These are phyloP conservation scores for Botrytis porri DNA, from an alignment of 2,329 filamentous ascomycete species.

Conservation along the genomic window DNA sequence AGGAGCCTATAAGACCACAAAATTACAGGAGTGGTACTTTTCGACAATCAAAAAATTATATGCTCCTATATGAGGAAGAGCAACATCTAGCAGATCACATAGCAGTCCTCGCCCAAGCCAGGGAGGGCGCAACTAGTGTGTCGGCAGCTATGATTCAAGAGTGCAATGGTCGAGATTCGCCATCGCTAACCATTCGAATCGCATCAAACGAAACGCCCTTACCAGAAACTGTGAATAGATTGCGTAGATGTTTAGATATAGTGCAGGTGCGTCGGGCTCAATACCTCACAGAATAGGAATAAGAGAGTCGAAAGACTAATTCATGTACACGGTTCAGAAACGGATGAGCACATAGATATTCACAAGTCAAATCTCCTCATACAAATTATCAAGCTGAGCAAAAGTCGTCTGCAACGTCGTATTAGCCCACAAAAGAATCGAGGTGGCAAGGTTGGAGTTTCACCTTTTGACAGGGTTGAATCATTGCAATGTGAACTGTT, in stretches of 20 bases:
- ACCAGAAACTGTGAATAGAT: neutral
- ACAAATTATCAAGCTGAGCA: neutral
- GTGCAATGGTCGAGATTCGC: neutral
- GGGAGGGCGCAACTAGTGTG: slow-evolving; percentile 17
- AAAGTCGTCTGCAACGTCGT: too few species aligned
- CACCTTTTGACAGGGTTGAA: too few species aligned
- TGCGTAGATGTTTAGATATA: slow-evolving; percentile 9
- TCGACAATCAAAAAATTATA: neutral
- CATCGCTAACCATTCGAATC: slow-evolving; percentile 26
- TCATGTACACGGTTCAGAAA: too few species aligned
- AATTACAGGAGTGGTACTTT: neutral
- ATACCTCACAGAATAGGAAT: too few species aligned
- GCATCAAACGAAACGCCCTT: slow-evolving; percentile 26
- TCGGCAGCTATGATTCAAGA: slow-evolving; percentile 30
- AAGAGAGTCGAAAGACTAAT: neutral
- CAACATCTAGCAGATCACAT: slow-evolving; percentile 21
- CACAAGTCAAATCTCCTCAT: too few species aligned
- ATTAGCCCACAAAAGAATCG: neutral
- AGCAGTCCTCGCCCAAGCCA: slow-evolving; percentile 28
- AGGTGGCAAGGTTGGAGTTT: too few species aligned
- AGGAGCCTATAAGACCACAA: neutral
- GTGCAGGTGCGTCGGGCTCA: slow-evolving; percentile 13
- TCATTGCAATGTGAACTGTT: too few species aligned
- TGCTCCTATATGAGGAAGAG: slow-evolving; percentile 25
- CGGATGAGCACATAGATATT: too few species aligned